These are phyloP conservation scores for Populus hybrid DNA, from an alignment of 441 rosid genomes.

Conservation along the genomic window DNA sequence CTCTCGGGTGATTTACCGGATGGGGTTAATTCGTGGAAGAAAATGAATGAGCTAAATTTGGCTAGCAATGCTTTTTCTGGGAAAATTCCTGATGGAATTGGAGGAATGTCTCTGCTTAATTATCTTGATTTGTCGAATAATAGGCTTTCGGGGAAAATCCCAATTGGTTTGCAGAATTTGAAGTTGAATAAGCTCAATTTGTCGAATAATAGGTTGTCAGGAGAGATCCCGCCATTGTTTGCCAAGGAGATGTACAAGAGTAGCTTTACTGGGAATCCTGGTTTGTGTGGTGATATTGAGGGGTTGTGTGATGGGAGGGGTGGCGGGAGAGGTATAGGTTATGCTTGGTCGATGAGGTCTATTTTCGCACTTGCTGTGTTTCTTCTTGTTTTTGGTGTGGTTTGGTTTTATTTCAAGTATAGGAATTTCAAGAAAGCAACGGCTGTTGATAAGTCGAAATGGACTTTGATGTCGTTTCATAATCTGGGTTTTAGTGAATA, in stretches of 20 bases:
- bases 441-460: slow-evolving; percentile 70
- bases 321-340: slow-evolving; percentile 50
- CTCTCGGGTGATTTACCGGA: slow-evolving; percentile 68
- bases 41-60: slow-evolving; percentile 73
- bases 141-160: slow-evolving; percentile 59
- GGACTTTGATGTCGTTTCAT: slow-evolving; percentile 96
- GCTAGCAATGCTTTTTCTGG: slow-evolving; percentile 65
- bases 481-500: slow-evolving; percentile 82
- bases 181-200: slow-evolving; percentile 85
- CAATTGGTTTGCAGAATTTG: slow-evolving; percentile 65
- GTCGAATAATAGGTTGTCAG: slow-evolving; percentile 65
- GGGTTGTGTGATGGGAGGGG: slow-evolving; percentile 56
- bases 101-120: slow-evolving; percentile 69
- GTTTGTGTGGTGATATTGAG: slow-evolving; percentile 63
- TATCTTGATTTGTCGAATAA: slow-evolving; percentile 86
- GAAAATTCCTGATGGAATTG: slow-evolving; percentile 57
- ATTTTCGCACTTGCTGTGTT: slow-evolving; percentile 67
- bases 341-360: slow-evolving; percentile 63
- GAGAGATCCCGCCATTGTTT: slow-evolving; percentile 63
- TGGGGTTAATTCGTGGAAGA: slow-evolving; percentile 64
- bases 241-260: slow-evolving; percentile 54
- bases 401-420: slow-evolving; percentile 86
- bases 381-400: slow-evolving; percentile 59
- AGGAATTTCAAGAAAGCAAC: slow-evolving; percentile 54
- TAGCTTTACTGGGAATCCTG: slow-evolving; percentile 80